Conservation (phyloP, 2,329 filamentous ascomycete species). For the Apiospora pterosperma region DNA sequence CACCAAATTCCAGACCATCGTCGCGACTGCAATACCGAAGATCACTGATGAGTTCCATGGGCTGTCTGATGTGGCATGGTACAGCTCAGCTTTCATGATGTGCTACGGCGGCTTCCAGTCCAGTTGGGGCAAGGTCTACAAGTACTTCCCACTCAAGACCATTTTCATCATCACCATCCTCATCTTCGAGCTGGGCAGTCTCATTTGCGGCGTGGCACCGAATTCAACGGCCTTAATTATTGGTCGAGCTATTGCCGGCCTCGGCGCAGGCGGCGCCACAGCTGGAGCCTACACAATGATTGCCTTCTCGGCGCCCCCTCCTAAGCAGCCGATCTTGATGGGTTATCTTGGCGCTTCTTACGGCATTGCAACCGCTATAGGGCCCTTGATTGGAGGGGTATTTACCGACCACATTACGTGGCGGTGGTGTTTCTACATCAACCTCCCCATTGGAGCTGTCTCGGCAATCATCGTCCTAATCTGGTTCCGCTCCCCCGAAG, state of each 20-base stretch:
- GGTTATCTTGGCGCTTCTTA: background rate
- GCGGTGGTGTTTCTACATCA: slow-evolving; percentile 19
- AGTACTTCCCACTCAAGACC: slow-evolving; percentile 29
- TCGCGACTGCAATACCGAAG: slow-evolving; percentile 31
- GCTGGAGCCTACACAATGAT: slow-evolving; percentile 2
- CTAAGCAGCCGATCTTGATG: background rate
- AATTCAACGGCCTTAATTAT: slow-evolving; percentile 29
- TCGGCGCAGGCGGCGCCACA: slow-evolving; percentile 30
- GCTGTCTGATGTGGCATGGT: slow-evolving; percentile 39
- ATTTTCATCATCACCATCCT: slow-evolving; percentile 27
- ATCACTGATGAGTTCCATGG: slow-evolving; percentile 27
- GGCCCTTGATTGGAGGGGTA: background rate
- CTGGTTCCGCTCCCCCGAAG: slow-evolving; percentile 3
- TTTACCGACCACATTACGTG: slow-evolving; percentile 10
- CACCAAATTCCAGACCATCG: slow-evolving; percentile 16
- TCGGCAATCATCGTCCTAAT: slow-evolving; percentile 9
- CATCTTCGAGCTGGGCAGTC: slow-evolving; percentile 35
- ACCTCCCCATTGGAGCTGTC: slow-evolving; percentile 17
- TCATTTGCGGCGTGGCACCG: slow-evolving; percentile 31
- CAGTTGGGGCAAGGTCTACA: slow-evolving; percentile 28
- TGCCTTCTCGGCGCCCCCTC: background rate
- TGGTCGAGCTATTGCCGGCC: slow-evolving; percentile 32
- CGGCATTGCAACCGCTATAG: background rate
- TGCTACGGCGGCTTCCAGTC: slow-evolving; percentile 27
- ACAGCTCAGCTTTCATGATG: slow-evolving; percentile 33